Base-by-base conservation (phyloP, 176 grass and related monocot species). In the Triticum urartu region DNA sequence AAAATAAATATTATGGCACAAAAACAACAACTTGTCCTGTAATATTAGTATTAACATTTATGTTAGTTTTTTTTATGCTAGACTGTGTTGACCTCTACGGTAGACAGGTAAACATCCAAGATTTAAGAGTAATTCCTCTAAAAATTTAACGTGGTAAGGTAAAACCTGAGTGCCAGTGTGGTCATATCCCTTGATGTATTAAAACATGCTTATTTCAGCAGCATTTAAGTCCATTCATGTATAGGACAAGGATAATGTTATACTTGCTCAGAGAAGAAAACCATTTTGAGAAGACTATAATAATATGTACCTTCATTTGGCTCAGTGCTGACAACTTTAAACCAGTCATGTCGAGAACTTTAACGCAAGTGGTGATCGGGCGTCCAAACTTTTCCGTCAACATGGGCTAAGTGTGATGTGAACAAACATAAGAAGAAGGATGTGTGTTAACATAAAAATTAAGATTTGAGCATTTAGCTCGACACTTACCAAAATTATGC, bases 271-370 rank as follows among this genome's bases (percentile, higher is more conserved):
- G 3, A n/a, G 68, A 26, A 72, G 11, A 39, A 56, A 56, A 77
- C 1, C 1, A 77, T 32, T 82, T 60, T 45, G 56, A 65, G 15
- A 35, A 50, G 22, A 63, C 7, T 42, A 38, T 42, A 38, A 42
- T 36, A 75, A 50, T 18, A 5, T 17, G 40, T 99, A 96, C 97
- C 97, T 99, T 99, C 83, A 99, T 91, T 91, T 99, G 92, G 89
- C 85, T 91, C 78, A 99, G 72, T 78, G 92, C 85, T 36, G 97
- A 99, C 38, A 99, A 88, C 87, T 87, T 99, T 35, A 99, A 79
- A 69, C 94, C 92, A 88, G 97, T 96, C 97, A 96, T 99, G 79
- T 99, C 97, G 35, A 99, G 78, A 82, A 99, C 63, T 85, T 99
- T 99, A 81, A 99, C 28, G 71, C 94, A 99, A 7, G 43, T 84